phyloP scores from a whole-genome alignment of 768 basidiomycete species.

The Boletus rufocinnamomeus region DNA sequence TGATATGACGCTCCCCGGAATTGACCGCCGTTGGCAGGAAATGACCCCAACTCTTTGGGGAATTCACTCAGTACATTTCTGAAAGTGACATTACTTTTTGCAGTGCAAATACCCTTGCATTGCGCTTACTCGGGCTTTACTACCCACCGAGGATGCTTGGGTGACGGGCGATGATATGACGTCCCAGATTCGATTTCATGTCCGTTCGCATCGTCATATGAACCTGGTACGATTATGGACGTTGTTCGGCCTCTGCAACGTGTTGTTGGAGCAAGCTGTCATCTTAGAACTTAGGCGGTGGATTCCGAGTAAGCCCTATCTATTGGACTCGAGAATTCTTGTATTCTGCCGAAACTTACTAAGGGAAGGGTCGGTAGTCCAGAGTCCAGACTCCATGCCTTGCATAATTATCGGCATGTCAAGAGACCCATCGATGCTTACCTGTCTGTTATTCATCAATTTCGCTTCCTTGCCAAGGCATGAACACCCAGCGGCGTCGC shows the following conservation, averaged over 20 bases:
- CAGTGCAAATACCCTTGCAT: too few relatives aligned
- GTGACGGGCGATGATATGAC: background rate
- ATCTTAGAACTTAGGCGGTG: background rate
- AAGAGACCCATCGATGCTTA: background rate
- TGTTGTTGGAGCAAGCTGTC: conserved; percentile 1
- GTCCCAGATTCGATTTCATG: background rate
- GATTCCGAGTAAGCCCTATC: background rate
- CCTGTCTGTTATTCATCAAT: conserved; percentile 4
- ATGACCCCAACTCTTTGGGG: too few relatives aligned
- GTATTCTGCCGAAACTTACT: background rate
- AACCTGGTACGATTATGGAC: background rate
- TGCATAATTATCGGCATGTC: background rate
- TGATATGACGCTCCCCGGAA: too few relatives aligned
- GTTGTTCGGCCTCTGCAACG: conserved; percentile 3
- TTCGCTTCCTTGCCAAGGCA: conserved; percentile 7
- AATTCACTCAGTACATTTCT: too few relatives aligned
- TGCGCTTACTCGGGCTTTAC: background rate
- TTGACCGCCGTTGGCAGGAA: too few relatives aligned
- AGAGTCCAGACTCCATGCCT: background rate
- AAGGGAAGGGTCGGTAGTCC: background rate
- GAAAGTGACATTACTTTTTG: too few relatives aligned
- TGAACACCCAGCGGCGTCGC: background rate
- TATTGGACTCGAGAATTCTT: background rate
- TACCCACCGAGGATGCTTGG: background rate
- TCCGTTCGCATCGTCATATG: background rate